Conservation (phyloP, 352 stramenopile genomes). For the Aphanomyces astaci region DNA sequence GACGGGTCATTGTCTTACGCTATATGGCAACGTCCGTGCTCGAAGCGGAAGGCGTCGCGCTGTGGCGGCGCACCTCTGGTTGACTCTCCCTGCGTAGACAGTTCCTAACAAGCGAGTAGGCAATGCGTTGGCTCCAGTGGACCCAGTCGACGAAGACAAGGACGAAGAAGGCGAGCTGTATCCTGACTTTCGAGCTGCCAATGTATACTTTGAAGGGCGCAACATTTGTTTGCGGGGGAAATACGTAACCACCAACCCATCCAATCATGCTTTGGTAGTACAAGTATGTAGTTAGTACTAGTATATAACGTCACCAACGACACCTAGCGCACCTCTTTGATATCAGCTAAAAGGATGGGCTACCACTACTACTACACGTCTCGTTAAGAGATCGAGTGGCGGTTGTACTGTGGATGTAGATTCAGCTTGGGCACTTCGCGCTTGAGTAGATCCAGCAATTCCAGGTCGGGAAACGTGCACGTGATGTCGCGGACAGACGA, state of each 20-base stretch:
- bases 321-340: no score
- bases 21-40: slow-evolving; percentile 14
- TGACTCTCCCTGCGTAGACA: not conserved
- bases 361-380: no score
- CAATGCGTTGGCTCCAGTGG: not conserved
- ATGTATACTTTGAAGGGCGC: slow-evolving; percentile 12
- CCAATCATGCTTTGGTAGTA: no score
- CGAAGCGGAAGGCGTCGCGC: not conserved
- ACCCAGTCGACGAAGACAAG: not conserved
- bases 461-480: not conserved
- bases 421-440: slow-evolving; percentile 1
- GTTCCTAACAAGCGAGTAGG: not conserved
- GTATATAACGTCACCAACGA: no score
- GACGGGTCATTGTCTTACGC: slow-evolving; percentile 18
- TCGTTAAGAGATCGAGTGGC: slow-evolving; percentile 1
- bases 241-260: no score
- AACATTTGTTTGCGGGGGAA: not conserved
- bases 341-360: no score
- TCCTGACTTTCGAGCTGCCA: slow-evolving; percentile 2
- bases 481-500: not conserved
- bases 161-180: slow-evolving; percentile 9
- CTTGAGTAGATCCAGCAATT: slow-evolving; percentile 6
- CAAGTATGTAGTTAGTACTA: no score
- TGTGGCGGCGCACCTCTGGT: not conserved
- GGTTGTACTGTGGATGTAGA: not conserved